phyloP scores from a whole-genome alignment of 2,329 filamentous ascomycete species.

The Fusarium longipes region DNA sequence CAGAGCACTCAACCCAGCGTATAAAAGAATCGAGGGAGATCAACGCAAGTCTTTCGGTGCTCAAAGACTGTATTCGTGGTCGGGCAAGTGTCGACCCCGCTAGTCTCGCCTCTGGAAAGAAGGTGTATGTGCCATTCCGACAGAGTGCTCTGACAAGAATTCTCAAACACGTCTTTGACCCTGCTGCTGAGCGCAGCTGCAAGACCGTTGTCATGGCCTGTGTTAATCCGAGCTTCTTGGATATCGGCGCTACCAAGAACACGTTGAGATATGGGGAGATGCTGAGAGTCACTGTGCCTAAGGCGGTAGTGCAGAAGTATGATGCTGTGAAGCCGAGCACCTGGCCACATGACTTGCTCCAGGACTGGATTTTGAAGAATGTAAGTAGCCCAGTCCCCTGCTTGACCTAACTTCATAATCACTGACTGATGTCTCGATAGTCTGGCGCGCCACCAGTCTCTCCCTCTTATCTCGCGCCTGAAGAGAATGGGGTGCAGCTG shows the following conservation, averaged over 20 bases:
- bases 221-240: conserved; percentile 59
- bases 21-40: conserved; percentile 61
- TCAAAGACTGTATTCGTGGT: conserved; percentile 65
- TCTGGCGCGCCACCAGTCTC: conserved; percentile 54
- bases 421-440: conserved; percentile 40
- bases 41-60: conserved; percentile 60
- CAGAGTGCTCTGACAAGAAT: conserved; percentile 61
- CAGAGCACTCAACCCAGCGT: conserved; percentile 54
- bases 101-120: conserved; percentile 42
- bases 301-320: conserved; percentile 35
- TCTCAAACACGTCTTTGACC: conserved; percentile 63
- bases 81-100: conserved; percentile 52
- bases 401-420: neutral
- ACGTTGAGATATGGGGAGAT: conserved; percentile 62
- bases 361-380: conserved; percentile 55
- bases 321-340: conserved; percentile 49
- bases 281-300: conserved; percentile 55
- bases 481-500: conserved; percentile 56
- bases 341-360: conserved; percentile 55
- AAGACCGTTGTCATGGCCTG: conserved; percentile 61
- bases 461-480: conserved; percentile 52
- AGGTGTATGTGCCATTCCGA: conserved; percentile 58
- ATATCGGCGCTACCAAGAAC: conserved; percentile 59
- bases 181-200: conserved; percentile 51
- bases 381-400: conserved; percentile 47